Conservation (phyloP, 768 basidiomycete genomes). For the Pulveroboletus sp. region DNA sequence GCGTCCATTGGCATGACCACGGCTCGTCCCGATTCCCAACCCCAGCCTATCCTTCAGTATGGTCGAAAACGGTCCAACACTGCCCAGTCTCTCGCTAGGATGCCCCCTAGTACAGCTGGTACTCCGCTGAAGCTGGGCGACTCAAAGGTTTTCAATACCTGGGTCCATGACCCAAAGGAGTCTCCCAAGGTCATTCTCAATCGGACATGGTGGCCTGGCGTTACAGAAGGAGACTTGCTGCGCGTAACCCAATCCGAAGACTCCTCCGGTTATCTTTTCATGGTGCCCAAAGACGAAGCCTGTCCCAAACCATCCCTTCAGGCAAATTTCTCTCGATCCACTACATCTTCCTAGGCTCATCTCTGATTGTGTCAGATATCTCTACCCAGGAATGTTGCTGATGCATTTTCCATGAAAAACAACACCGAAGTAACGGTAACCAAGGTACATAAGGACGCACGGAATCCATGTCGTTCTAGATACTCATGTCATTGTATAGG, state of each 20-base stretch:
- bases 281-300: conserved; percentile 61
- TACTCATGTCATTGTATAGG: conserved; percentile 38
- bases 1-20: conserved; percentile 41
- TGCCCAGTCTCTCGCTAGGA: conserved; percentile 57
- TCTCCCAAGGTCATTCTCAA: conserved; percentile 61
- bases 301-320: conserved; percentile 61
- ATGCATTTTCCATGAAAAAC: conserved; percentile 65
- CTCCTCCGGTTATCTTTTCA: conserved; percentile 53
- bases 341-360: neutral
- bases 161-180: conserved; percentile 72
- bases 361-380: conserved; percentile 50
- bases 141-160: conserved; percentile 55
- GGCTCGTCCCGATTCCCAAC: conserved; percentile 61
- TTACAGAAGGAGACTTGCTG: conserved; percentile 70
- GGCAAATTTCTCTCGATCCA: conserved; percentile 29
- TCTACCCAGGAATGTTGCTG: conserved; percentile 66
- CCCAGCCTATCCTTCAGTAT: conserved; percentile 38
- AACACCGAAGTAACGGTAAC: conserved; percentile 66
- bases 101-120: conserved; percentile 28
- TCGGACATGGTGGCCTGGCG: conserved; percentile 72
- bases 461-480: neutral
- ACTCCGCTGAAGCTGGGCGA: conserved; percentile 58
- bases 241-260: conserved; percentile 47
- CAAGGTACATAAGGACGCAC: conserved; percentile 43
- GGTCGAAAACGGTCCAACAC: conserved; percentile 72